Evolutionary conservation across 1,284 basidiomycete genomes (phyloP).

Genomic region (Microbotryum saponariae): DNA sequence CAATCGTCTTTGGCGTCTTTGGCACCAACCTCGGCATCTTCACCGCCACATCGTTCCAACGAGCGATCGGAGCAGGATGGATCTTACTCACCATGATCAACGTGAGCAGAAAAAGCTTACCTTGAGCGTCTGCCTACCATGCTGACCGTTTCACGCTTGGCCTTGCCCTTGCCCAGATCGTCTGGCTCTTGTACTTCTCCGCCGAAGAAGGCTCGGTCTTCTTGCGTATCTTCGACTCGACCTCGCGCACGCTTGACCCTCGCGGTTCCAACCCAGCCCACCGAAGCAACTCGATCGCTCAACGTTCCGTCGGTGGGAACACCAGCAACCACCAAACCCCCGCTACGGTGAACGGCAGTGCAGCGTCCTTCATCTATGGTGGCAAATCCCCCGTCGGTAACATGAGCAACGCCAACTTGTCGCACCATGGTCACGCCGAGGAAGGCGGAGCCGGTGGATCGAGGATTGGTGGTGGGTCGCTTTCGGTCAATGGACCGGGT

Average conservation of each 20-base stretch:
- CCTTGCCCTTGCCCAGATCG: conserved; percentile 50
- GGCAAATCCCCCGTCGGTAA: too few species aligned
- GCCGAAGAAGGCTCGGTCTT: conserved; percentile 85
- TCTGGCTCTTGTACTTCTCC: conserved; percentile 95
- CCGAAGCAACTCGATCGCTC: not conserved
- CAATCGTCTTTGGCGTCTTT: conserved; percentile 77
- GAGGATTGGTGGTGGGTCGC: not conserved
- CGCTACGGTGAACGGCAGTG: too few species aligned
- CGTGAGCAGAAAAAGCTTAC: conserved; percentile 37
- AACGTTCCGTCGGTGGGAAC: not conserved
- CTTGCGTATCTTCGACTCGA: conserved; percentile 75
- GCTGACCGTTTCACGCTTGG: not conserved
- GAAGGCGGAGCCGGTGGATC: not conserved
- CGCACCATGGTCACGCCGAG: too few species aligned
- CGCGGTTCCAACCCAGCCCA: conserved; percentile 2
- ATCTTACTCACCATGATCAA: conserved; percentile 77
- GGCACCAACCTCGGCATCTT: conserved; percentile 59
- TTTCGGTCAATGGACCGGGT: not conserved
- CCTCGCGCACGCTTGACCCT: conserved; percentile 46
- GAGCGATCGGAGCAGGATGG: conserved; percentile 85
- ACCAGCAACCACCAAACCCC: too few species aligned
- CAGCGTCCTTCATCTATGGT: too few species aligned
- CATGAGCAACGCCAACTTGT: too few species aligned
- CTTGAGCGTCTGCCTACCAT: not conserved
- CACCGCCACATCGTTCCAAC: conserved; percentile 41